phyloP scores from a whole-genome alignment of 2,329 filamentous ascomycete species.

The Pezicula carpinea region DNA sequence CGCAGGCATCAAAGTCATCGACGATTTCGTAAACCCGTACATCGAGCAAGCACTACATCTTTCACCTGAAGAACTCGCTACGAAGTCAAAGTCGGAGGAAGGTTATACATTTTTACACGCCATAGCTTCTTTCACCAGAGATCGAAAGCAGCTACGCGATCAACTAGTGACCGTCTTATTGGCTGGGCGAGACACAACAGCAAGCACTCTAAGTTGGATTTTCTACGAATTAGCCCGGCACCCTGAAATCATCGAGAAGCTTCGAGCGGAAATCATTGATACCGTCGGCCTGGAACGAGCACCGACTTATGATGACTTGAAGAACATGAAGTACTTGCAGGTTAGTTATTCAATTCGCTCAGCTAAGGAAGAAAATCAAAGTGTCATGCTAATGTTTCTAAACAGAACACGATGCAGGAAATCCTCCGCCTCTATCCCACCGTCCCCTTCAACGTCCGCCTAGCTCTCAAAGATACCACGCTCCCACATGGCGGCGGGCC shows the following conservation, averaged over 20 bases:
- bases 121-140: slow-evolving; percentile 73
- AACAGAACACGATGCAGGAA: slow-evolving; percentile 68
- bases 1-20: slow-evolving; percentile 60
- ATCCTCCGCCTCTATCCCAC: slow-evolving; percentile 72
- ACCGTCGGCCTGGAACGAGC: slow-evolving; percentile 57
- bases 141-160: slow-evolving; percentile 69
- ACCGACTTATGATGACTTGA: slow-evolving; percentile 75
- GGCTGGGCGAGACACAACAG: slow-evolving; percentile 84
- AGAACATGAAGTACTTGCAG: slow-evolving; percentile 78
- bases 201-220: slow-evolving; percentile 72
- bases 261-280: slow-evolving; percentile 68
- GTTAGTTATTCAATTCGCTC: slow-evolving; percentile 13
- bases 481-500: slow-evolving; percentile 68
- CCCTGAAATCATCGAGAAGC: slow-evolving; percentile 60
- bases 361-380: not conserved
- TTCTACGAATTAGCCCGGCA: slow-evolving; percentile 77
- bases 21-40: slow-evolving; percentile 72
- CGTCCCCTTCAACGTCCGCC: slow-evolving; percentile 75
- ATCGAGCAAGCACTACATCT: slow-evolving; percentile 71
- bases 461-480: slow-evolving; percentile 67
- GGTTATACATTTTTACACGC: slow-evolving; percentile 84
- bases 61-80: slow-evolving; percentile 64
- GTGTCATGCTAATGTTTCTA: slow-evolving; percentile 1
- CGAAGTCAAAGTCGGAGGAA: slow-evolving; percentile 66
- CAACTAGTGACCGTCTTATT: slow-evolving; percentile 80